Evolutionary conservation across 352 stramenopile species (phyloP).

Genomic region (Blastocystis sp.): DNA sequence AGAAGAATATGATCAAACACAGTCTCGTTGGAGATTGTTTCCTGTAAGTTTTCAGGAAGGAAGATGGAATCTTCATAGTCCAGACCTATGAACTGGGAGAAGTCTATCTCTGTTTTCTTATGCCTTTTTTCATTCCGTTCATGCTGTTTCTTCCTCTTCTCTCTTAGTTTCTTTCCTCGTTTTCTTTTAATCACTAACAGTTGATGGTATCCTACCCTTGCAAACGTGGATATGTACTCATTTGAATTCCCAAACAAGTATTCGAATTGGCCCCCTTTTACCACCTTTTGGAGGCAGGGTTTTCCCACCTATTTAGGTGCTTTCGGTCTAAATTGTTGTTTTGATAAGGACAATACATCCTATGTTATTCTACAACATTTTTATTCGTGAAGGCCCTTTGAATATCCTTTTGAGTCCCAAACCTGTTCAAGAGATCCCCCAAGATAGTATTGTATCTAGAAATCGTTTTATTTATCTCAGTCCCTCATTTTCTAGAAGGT

Average conservation of each 20-base stretch:
- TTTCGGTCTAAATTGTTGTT: background rate
- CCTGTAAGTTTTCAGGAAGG: background rate
- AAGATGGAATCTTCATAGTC: slow-evolving; percentile 57
- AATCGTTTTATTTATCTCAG: background rate
- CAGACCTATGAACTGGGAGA: background rate
- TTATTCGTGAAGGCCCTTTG: background rate
- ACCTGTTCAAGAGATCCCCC: background rate
- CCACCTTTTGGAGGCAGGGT: background rate
- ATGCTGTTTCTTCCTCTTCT: slow-evolving; percentile 19
- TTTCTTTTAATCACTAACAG: background rate
- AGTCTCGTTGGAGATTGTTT: background rate
- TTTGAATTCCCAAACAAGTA: slow-evolving; percentile 1
- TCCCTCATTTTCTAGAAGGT: background rate
- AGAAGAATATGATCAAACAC: background rate
- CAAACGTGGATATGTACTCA: slow-evolving; percentile 44
- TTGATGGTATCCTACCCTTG: slow-evolving; percentile 2
- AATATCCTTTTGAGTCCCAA: background rate
- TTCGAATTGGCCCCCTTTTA: too few species aligned
- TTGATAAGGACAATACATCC: background rate
- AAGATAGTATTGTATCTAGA: background rate
- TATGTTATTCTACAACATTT: background rate
- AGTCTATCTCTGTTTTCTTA: background rate
- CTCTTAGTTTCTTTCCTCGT: background rate
- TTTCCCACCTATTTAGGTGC: background rate
- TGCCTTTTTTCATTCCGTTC: background rate